Evolutionary conservation across 2,329 filamentous ascomycete genomes (phyloP), one percentile per base, ranked within the genome.

Genomic region (Fusarium gaditjirri): DNA sequence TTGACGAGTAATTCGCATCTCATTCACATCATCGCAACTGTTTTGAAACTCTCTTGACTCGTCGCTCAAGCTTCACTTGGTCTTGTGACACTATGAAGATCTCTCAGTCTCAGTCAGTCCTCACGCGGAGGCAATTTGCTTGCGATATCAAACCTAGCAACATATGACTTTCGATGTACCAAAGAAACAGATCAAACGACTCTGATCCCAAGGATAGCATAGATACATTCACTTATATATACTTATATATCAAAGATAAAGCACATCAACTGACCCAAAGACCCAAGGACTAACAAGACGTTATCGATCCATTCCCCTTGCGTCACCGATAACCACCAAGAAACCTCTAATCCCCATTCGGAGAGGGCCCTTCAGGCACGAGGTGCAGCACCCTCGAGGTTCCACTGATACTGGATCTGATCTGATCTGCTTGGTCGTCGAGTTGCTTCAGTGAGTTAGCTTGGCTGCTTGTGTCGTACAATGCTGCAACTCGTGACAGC

Each of bases 261-360:
- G 19, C 21, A 21, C 38, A 73, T 73, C 71, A 71, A 71, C 55
- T 73, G 71, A 73, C 63, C 58, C 25, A 36, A 38, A 31, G 29
- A 53, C 49, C 49, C 14, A 29, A 68, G 38, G n/a, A 59, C 56
- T 62, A 60, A 55, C 49, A 64, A 49, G 58, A 41, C 50, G 59
- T 59, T 70, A 60, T 71, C 54, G 41, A 58, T 59, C 41, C 43
- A 49, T 42, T 19, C 44, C 50, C 55, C 54, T 74, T 73, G 71
- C 71, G 71, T 73, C 71, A 73, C 71, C 29, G 33, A 68, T 65
- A 47, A 56, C 29, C 23, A 56, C 53, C 54, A 52, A 57, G 57
- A 44, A 57, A 41, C 57, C 43, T 70, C 70, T 72, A 73, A 59
- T 23, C 70, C 70, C 53, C 58, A 71, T 72, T 67, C 56, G 70